Base-by-base conservation (phyloP, 1,284 basidiomycete genomes). In the Phylloporus sp. region DNA sequence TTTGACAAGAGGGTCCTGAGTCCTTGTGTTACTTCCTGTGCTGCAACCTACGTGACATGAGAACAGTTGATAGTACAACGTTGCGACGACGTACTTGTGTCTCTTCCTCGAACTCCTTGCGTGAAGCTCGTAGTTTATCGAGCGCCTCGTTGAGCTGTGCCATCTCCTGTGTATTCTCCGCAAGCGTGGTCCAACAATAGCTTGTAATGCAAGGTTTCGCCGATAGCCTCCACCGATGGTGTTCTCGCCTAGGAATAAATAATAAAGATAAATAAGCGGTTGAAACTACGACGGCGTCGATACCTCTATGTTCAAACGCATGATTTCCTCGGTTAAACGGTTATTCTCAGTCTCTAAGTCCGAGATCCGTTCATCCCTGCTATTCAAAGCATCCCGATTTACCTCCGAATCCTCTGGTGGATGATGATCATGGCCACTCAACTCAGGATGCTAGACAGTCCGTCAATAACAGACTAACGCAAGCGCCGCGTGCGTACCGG, bases 401-500 rank as follows among this genome's bases (percentile, higher is more conserved):
- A 82, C 78, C 15, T 88, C 78, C 29, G 82, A 67, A 75, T 77
- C 78, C 53, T 69, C 77, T 11, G 64, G 63, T 27, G 68, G 69
- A 27, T 61, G 58, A 27, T 69, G 66, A 65, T 78, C 74, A 20
- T 80, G 76, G 27, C 77, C 77, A 59, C 81, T 78, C 27, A 68
- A 5, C 35, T 67, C 69, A 41, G 70, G 66, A 62, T 68, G 77
- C 77, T 78, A 64, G 11, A 41, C 41, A 11, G n/a, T 25, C 17
- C 27, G 47, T 70, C 60, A 79, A 60, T 19, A 27, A 65, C 35
- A 45, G 3, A 43, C 25, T 23, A 62, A 43, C n/a, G 0, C 47
- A 52, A 15, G 32, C 25, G 1, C 43, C 81, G 85, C 84, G 83
- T 85, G 87, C 90, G 87, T 83, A 93, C 91, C 82, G 82, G 87